A percentile compares a stretch with the other conserved stretches of the same genome.
These are phyloP conservation scores for Exophiala calicioides DNA, from an alignment of 2,329 filamentous ascomycete species.

Conservation along the genomic window DNA sequence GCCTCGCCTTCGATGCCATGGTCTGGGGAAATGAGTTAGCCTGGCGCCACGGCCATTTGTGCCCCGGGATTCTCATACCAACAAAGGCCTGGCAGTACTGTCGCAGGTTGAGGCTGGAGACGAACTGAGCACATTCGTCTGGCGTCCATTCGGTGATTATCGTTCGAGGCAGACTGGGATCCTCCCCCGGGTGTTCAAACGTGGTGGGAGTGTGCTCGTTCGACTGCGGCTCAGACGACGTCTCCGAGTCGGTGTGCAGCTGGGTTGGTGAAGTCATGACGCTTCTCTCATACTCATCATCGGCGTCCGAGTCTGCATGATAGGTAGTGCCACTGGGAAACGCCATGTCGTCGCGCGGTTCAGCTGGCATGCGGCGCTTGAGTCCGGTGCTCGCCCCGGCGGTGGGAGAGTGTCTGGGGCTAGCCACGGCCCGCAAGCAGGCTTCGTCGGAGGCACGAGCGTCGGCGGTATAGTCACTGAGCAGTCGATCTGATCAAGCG, in stretches of 20 bases:
- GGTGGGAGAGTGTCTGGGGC: slow-evolving; percentile 5
- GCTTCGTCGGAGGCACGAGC: neutral
- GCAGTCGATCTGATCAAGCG: too few relatives aligned
- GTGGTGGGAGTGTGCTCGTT: slow-evolving; percentile 65
- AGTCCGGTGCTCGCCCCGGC: slow-evolving; percentile 8
- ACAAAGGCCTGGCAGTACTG: slow-evolving; percentile 83
- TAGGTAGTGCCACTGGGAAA: slow-evolving; percentile 49
- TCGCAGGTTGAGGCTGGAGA: slow-evolving; percentile 73
- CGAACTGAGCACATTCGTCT: slow-evolving; percentile 88
- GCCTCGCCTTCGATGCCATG: slow-evolving; percentile 94
- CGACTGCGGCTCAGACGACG: slow-evolving; percentile 59
- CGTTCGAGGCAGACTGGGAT: slow-evolving; percentile 55
- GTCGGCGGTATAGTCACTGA: too few relatives aligned
- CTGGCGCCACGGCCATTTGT: slow-evolving; percentile 37
- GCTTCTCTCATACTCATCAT: slow-evolving; percentile 66
- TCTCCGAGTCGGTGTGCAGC: slow-evolving; percentile 58
- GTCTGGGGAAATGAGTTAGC: slow-evolving; percentile 56
- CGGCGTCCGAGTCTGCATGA: slow-evolving; percentile 64
- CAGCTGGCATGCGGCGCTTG: slow-evolving; percentile 19
- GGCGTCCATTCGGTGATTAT: slow-evolving; percentile 65
- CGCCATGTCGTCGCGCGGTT: slow-evolving; percentile 38
- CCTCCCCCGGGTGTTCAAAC: slow-evolving; percentile 54
- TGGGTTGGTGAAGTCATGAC: slow-evolving; percentile 57
- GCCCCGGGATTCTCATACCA: slow-evolving; percentile 52
- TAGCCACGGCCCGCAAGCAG: slow-evolving; percentile 1